Percentiles rank a stretch among this genome's conserved stretches.
These are phyloP conservation scores for Rhamnella rubrinervis DNA, from an alignment of 331 rosid species.

Conservation along the genomic window DNA sequence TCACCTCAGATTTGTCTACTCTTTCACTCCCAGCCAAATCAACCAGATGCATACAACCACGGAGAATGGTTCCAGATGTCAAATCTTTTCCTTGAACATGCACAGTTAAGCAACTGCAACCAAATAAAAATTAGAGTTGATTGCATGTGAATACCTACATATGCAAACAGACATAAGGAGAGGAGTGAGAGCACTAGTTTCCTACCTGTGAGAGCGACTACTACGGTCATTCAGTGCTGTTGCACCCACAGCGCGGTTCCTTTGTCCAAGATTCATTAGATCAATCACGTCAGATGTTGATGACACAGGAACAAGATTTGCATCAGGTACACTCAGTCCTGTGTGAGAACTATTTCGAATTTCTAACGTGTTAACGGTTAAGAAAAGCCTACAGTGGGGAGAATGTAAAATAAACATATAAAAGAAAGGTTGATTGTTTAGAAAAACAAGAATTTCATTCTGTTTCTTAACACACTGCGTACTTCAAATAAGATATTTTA, in stretches of 20 bases:
- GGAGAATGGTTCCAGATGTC: constrained; percentile 69
- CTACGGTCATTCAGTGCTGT: constrained; percentile 99
- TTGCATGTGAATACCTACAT: not conserved
- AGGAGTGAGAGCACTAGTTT: constrained; percentile 5
- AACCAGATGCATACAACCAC: constrained; percentile 99
- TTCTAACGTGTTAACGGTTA: constrained; percentile 68
- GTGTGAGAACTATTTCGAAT: constrained; percentile 84
- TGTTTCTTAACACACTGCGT: too few species aligned
- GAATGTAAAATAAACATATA: not conserved
- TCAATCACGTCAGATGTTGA: constrained; percentile 86
- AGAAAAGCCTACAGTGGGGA: constrained; percentile 33
- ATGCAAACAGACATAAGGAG: not conserved
- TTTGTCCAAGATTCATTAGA: constrained; percentile 94
- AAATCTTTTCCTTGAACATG: constrained; percentile 97
- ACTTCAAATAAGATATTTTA: too few species aligned
- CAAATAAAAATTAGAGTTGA: constrained; percentile 20
- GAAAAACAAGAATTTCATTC: not conserved
- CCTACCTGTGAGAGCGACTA: constrained; percentile 97
- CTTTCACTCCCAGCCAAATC: constrained; percentile 99
- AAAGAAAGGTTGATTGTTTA: not conserved
- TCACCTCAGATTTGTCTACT: constrained; percentile 96
- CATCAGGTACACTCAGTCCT: constrained; percentile 94
- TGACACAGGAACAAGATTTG: constrained; percentile 72
- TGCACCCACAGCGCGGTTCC: constrained; percentile 94
- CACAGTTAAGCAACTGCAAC: constrained; percentile 96